These are phyloP conservation scores for Leucosporidium yakuticum DNA, from an alignment of 768 basidiomycete species.

Conservation along the genomic window DNA sequence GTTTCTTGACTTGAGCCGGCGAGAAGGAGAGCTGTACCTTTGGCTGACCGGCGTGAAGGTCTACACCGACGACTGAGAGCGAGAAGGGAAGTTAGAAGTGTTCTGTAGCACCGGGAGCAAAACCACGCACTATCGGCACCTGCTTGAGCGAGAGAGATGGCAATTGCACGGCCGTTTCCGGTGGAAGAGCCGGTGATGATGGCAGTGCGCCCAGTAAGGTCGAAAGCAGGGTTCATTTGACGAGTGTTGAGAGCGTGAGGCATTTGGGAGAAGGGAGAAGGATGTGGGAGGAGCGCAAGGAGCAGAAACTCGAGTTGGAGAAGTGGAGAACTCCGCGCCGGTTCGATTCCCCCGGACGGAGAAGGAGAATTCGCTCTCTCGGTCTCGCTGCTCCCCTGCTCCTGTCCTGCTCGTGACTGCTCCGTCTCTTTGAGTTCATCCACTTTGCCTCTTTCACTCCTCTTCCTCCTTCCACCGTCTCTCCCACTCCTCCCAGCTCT, in stretches of 20 bases:
- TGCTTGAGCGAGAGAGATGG: constrained; percentile 5
- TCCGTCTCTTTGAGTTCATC: too few relatives aligned
- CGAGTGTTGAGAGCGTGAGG: neutral
- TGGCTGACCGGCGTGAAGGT: constrained; percentile 8
- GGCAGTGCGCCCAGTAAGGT: constrained; percentile 17
- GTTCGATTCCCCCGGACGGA: too few relatives aligned
- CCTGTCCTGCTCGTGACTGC: too few relatives aligned
- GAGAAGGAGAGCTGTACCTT: neutral
- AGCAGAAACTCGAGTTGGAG: neutral
- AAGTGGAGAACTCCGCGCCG: too few relatives aligned
- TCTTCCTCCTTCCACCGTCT: neutral
- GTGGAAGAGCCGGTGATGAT: constrained; percentile 8
- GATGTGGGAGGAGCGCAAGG: neutral
- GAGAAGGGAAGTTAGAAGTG: neutral
- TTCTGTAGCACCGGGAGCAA: neutral
- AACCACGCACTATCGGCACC: neutral
- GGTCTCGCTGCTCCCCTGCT: too few relatives aligned
- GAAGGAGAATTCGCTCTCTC: too few relatives aligned
- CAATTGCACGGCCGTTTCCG: constrained; percentile 8
- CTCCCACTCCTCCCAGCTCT: too few relatives aligned
- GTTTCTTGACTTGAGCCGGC: neutral
- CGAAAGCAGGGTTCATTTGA: neutral
- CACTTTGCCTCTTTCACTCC: neutral
- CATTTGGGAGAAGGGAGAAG: neutral
- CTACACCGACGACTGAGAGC: neutral